Evolutionary conservation across 2,329 filamentous ascomycete genomes (phyloP).

Genomic region (Cladophialophora bantiana): DNA sequence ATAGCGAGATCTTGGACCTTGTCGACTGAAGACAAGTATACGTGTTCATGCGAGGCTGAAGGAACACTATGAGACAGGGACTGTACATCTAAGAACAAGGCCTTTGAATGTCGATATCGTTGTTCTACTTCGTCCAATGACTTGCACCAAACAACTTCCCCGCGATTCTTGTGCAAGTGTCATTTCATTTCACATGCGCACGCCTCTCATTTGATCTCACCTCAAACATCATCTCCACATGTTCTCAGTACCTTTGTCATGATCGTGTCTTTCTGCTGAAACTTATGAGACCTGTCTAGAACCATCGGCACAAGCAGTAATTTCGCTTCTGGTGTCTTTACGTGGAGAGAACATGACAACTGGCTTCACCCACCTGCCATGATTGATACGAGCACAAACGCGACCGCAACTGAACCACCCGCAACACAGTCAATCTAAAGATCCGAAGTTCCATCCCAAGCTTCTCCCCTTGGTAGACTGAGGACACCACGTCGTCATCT

Average conservation of each 20-base stretch:
- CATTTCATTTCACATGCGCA: neutral
- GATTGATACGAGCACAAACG: neutral
- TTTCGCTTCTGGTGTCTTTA: neutral
- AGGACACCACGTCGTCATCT: too few species aligned
- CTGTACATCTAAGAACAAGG: conserved; percentile 1
- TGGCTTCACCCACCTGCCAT: neutral
- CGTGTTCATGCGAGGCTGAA: neutral
- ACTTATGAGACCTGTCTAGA: neutral
- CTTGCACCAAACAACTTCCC: neutral
- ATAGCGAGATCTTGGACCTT: conserved; percentile 6
- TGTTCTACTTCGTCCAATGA: neutral
- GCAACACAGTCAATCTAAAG: neutral
- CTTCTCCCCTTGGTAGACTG: too few species aligned
- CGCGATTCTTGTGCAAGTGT: neutral
- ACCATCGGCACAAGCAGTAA: neutral
- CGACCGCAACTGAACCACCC: neutral
- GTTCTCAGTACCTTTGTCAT: neutral
- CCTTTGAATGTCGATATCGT: neutral
- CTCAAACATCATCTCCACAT: neutral
- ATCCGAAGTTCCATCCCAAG: too few species aligned
- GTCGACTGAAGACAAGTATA: neutral
- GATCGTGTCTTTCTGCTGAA: neutral
- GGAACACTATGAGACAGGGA: neutral
- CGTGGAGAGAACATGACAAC: neutral
- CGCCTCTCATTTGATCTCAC: neutral